Evolutionary conservation across 768 basidiomycete genomes (phyloP).

Genomic region (Butyriboletus loyo): DNA sequence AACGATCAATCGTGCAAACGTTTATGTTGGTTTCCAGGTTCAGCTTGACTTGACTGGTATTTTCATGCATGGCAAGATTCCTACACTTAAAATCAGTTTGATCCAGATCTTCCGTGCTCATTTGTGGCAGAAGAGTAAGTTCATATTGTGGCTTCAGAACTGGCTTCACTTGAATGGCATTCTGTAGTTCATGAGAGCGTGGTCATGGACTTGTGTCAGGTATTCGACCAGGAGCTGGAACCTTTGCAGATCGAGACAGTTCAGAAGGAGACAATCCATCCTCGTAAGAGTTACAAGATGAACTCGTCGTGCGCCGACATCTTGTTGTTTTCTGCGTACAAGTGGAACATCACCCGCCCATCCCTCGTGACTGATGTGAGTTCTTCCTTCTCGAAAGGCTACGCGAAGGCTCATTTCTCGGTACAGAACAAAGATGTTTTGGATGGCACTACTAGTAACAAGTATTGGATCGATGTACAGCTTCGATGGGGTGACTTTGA

Average conservation of each 20-base stretch:
- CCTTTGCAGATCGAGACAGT: constrained; percentile 98
- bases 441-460: constrained; percentile 97
- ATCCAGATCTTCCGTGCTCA: constrained; percentile 99
- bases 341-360: constrained; percentile 98
- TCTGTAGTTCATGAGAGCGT: constrained; percentile 80
- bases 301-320: constrained; percentile 99
- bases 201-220: constrained; percentile 96
- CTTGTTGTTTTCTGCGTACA: constrained; percentile 92
- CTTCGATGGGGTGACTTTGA: constrained; percentile 98
- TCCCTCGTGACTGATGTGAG: constrained; percentile 90
- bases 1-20: constrained; percentile 98
- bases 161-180: constrained; percentile 7
- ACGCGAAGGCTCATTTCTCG: constrained; percentile 8
- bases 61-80: constrained; percentile 99
- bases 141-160: constrained; percentile 11
- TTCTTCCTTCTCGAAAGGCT: constrained; percentile 1
- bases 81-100: constrained; percentile 96
- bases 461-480: constrained; percentile 98
- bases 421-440: constrained; percentile 84
- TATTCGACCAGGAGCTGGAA: constrained; percentile 98
- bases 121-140: constrained; percentile 98
- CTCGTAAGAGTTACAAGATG: constrained; percentile 99
- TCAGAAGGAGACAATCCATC: constrained; percentile 99
- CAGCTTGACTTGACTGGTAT: constrained; percentile 97
- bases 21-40: constrained; percentile 99